Percentiles rank a stretch among this genome's conserved stretches.
phyloP scores from a whole-genome alignment of 768 basidiomycete species.

The Suillus weaverae region DNA sequence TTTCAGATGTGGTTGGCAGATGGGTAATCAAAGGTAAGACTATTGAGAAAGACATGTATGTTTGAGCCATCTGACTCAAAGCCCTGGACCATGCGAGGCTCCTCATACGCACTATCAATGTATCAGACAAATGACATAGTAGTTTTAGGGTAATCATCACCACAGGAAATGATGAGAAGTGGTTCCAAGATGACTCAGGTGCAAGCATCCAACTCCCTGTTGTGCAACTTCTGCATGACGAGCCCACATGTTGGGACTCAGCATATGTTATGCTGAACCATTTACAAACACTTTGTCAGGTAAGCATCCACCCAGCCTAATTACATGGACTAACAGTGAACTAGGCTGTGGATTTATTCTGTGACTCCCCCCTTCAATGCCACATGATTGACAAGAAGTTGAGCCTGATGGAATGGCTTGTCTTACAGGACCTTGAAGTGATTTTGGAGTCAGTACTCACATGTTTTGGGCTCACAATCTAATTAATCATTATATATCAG shows the following conservation, averaged over 20 bases:
- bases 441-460: conserved; percentile 1
- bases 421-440: conserved; percentile 6
- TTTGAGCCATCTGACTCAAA: too few relatives aligned
- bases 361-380: neutral
- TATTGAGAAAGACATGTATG: too few relatives aligned
- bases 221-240: conserved; percentile 25
- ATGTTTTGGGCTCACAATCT: too few relatives aligned
- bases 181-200: neutral
- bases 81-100: too few relatives aligned
- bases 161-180: neutral
- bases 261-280: conserved; percentile 30
- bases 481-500: too few relatives aligned
- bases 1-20: neutral
- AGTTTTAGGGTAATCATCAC: neutral
- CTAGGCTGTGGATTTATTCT: conserved; percentile 1
- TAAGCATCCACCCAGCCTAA: neutral
- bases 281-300: neutral
- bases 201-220: neutral
- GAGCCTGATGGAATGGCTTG: neutral
- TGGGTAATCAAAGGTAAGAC: too few relatives aligned
- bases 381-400: neutral
- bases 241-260: conserved; percentile 18
- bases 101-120: neutral
- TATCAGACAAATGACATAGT: neutral
- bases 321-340: neutral